Percentiles rank a stretch among this genome's conserved stretches.
These are phyloP conservation scores for Sungouiella blattae DNA, from an alignment of 805 yeast genomes.

Conservation along the genomic window DNA sequence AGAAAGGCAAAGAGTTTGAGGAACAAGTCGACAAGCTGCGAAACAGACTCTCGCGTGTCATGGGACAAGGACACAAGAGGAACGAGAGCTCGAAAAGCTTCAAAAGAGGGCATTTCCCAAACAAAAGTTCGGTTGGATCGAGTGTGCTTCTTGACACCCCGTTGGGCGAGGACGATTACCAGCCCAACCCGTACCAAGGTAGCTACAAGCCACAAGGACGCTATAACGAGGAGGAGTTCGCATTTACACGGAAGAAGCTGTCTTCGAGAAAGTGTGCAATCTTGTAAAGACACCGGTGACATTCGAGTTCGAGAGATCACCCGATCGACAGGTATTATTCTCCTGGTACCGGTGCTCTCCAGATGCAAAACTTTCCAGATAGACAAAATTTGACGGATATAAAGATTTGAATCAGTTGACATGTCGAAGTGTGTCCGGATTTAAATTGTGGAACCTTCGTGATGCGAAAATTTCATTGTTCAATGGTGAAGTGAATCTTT, in stretches of 20 bases:
- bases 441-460: too few species aligned
- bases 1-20: conserved; percentile 31
- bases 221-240: conserved; percentile 41
- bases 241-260: conserved; percentile 32
- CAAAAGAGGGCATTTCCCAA: conserved; percentile 36
- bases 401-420: too few species aligned
- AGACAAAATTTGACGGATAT: too few species aligned
- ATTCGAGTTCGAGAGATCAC: too few species aligned
- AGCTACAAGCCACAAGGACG: conserved; percentile 8
- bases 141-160: conserved; percentile 38
- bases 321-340: too few species aligned
- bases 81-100: conserved; percentile 12
- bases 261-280: conserved; percentile 33
- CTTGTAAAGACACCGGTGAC: too few species aligned
- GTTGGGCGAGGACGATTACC: conserved; percentile 35
- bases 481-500: too few species aligned
- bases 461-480: too few species aligned
- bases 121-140: conserved; percentile 31
- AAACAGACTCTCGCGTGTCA: conserved; percentile 33
- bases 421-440: too few species aligned
- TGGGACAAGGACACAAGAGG: conserved; percentile 19
- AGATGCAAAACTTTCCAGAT: too few species aligned
- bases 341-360: too few species aligned
- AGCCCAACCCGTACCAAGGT: conserved; percentile 34
- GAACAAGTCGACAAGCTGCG: conserved; percentile 36